phyloP scores from a whole-genome alignment of 129 eudicot genomes.

The Rutidosis leptorrhynchoides region DNA sequence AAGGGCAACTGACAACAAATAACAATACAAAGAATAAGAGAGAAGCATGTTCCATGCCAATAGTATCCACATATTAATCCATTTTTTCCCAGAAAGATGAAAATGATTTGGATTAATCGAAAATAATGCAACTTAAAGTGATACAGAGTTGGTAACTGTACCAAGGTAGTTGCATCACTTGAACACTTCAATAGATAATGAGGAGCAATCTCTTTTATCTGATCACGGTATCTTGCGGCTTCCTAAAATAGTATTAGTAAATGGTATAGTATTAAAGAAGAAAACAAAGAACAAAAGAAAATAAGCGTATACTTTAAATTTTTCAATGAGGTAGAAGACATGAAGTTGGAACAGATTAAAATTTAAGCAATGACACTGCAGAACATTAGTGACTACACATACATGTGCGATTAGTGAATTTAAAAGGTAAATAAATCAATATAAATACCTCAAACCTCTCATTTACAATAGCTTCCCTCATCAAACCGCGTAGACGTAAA shows the following conservation, averaged over 20 bases:
- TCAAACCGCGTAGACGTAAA: slow-evolving; percentile 52
- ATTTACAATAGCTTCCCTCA: slow-evolving; percentile 81
- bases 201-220: slow-evolving; percentile 85
- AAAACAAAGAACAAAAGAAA: slow-evolving; percentile 1
- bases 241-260: slow-evolving; percentile 57
- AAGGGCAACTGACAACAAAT: slow-evolving; percentile 4
- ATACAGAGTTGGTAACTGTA: slow-evolving; percentile 27
- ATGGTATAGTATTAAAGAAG: slow-evolving; percentile 7
- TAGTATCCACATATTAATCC: slow-evolving; percentile 6
- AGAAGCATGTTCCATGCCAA: not conserved
- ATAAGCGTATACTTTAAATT: not conserved
- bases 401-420: not conserved
- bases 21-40: slow-evolving; percentile 5
- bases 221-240: slow-evolving; percentile 85
- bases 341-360: too few relatives aligned
- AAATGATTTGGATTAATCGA: not conserved
- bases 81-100: not conserved
- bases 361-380: not conserved
- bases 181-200: slow-evolving; percentile 83
- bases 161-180: slow-evolving; percentile 98
- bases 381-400: not conserved
- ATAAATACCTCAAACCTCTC: slow-evolving; percentile 80
- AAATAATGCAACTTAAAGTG: not conserved
- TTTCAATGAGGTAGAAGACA: not conserved
- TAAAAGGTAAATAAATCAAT: not conserved